These are phyloP conservation scores for Fusarium sp. DNA, from an alignment of 2,329 filamentous ascomycete species.

Conservation along the genomic window DNA sequence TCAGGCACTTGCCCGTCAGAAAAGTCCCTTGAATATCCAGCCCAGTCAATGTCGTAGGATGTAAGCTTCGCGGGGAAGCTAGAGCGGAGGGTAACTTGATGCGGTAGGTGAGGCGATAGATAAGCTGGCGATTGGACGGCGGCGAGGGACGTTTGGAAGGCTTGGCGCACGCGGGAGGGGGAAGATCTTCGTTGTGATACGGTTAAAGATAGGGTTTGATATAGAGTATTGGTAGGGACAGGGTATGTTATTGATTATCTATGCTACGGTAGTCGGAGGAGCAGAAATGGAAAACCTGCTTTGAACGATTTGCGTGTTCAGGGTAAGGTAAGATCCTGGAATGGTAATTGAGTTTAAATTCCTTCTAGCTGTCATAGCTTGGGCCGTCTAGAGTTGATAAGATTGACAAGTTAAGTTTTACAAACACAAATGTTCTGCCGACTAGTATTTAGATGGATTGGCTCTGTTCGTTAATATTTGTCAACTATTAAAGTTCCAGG, in stretches of 20 bases:
- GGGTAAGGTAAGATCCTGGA: conserved; percentile 14
- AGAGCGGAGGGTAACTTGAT: conserved; percentile 21
- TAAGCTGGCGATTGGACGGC: conserved; percentile 34
- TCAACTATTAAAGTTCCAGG: neutral
- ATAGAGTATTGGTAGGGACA: neutral
- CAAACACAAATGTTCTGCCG: neutral
- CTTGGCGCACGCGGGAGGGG: conserved; percentile 17
- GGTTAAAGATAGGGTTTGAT: neutral
- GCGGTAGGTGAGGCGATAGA: conserved; percentile 39
- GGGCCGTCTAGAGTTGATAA: neutral
- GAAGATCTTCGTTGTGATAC: conserved; percentile 18
- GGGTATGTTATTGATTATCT: neutral
- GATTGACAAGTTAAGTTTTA: too few species aligned
- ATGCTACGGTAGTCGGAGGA: neutral
- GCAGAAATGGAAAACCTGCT: conserved; percentile 18
- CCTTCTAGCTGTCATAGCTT: neutral
- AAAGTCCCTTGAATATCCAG: conserved; percentile 15
- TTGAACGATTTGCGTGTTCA: neutral
- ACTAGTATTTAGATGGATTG: too few species aligned
- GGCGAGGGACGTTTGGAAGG: conserved; percentile 29
- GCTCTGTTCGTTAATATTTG: neutral
- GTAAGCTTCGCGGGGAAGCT: neutral
- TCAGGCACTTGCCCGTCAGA: conserved; percentile 22
- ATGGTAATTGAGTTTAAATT: neutral
- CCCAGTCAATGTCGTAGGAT: too few species aligned